Evolutionary conservation across 495 filamentous ascomycete species (phyloP), one percentile per base, ranked within the genome.

Genomic region (Aspergillus cavernicola): DNA sequence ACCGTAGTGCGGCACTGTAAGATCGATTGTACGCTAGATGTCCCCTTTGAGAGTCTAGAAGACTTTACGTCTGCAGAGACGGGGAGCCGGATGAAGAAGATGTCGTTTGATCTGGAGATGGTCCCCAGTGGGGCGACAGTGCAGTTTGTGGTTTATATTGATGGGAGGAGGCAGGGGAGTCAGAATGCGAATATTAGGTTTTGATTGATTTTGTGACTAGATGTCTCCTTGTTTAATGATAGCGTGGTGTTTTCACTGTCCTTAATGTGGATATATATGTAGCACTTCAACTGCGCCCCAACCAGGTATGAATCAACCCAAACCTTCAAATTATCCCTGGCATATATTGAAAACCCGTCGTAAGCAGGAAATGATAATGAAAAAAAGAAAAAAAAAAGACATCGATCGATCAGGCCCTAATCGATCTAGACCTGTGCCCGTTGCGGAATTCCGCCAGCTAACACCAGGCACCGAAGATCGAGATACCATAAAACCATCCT

Each of bases 101-200:
- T 53, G 40, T 24, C 20, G 16, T 39, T 45, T 29, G 32, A 38
- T 38, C 24, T 46, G 41, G 50, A 53, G 40, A 53, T 53, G 32
- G 35, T 46, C 16, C 31, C 50, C 4, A 37, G 26, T 28, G 41
- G 50, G 2, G 50, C 40, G n/a, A 31, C 29, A 6, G 32, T 35
- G 31, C 19, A 28, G 31, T 45, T 53, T 43, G n/a, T 22, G 11
- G 50, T 53, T 3, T 53, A n/a, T 35, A 18, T 43, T 11, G 29
- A 35, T 22, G 38, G 29, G 13, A 18, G 28, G 18, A 20, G 29
- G 29, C 39, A 33, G 28, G 50, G 38, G 19, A 44, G 28, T 18
- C 38, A 52, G 50, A 52, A 52, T 36, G 38, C 29, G 2, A 33
- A 36, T 19, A n/a, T 52, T 2, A 22, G 28, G 19, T 52, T 43